phyloP scores from a whole-genome alignment of 108 stramenopile species.

The Pseudonitzschia delicatissima region DNA sequence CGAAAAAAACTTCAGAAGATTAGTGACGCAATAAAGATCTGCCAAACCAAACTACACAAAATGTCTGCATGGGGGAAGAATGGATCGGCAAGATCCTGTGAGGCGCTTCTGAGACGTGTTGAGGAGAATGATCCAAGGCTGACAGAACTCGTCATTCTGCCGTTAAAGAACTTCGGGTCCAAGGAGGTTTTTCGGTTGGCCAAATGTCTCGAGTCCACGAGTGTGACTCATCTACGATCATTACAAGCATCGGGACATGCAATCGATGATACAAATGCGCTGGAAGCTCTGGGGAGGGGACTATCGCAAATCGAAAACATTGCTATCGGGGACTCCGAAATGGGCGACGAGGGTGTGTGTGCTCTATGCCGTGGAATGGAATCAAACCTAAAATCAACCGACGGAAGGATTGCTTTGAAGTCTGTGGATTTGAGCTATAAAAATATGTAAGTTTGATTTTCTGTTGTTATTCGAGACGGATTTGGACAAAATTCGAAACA shows the following conservation, averaged over 20 bases:
- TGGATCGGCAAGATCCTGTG: constrained; percentile 44
- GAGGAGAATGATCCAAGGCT: constrained; percentile 63
- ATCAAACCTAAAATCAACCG: constrained; percentile 7
- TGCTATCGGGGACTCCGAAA: constrained; percentile 62
- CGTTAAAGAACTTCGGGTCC: constrained; percentile 63
- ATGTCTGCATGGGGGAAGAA: constrained; percentile 30
- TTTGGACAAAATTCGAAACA: too few species aligned
- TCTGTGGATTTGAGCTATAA: constrained; percentile 65
- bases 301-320: constrained; percentile 36
- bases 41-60: not conserved
- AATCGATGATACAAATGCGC: constrained; percentile 36
- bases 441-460: constrained; percentile 24
- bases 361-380: constrained; percentile 46
- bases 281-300: constrained; percentile 51
- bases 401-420: constrained; percentile 14
- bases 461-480: too few species aligned
- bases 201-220: constrained; percentile 27
- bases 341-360: constrained; percentile 67
- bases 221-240: constrained; percentile 49
- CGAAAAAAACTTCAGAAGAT: too few species aligned
- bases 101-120: constrained; percentile 55
- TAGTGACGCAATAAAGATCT: too few species aligned
- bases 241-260: constrained; percentile 75
- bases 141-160: constrained; percentile 58
- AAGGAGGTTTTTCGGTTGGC: constrained; percentile 49